Evolutionary conservation across 495 filamentous ascomycete genomes (phyloP).

Genomic region (Penicillium samsonianum): DNA sequence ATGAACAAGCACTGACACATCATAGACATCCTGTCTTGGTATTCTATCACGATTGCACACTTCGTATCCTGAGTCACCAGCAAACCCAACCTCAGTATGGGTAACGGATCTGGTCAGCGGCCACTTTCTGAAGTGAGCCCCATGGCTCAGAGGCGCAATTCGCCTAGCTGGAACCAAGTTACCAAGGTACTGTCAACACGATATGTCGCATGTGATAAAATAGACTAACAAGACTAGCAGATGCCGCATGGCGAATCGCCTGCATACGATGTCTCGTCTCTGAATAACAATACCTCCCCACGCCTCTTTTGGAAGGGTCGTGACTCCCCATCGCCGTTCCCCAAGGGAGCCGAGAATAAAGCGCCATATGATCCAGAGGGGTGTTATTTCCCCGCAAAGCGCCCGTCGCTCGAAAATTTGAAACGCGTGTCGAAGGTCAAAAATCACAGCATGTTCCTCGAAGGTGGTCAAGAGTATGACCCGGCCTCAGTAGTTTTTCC

Average conservation of each 20-base stretch:
- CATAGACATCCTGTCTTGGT: conserved; percentile 10
- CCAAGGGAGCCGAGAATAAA: conserved; percentile 67
- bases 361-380: conserved; percentile 58
- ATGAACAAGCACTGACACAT: conserved; percentile 20
- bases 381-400: conserved; percentile 68
- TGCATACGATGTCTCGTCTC: conserved; percentile 74
- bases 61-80: background rate
- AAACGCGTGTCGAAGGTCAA: conserved; percentile 93
- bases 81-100: conserved; percentile 38
- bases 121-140: conserved; percentile 59
- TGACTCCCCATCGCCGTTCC: conserved; percentile 60
- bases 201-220: conserved; percentile 30
- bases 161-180: conserved; percentile 71
- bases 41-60: background rate
- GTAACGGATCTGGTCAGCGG: conserved; percentile 43
- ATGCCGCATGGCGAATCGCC: conserved; percentile 66
- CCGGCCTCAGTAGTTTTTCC: conserved; percentile 71
- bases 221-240: conserved; percentile 27
- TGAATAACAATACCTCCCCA: conserved; percentile 65
- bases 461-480: conserved; percentile 87
- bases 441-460: conserved; percentile 93
- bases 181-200: conserved; percentile 55
- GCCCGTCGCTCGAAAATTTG: conserved; percentile 88
- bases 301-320: conserved; percentile 85
- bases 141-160: conserved; percentile 64